Percentiles rank a stretch among this genome's conserved stretches.
These are phyloP conservation scores for Solanum okadae DNA, from an alignment of 257 asterid species.

Conservation along the genomic window DNA sequence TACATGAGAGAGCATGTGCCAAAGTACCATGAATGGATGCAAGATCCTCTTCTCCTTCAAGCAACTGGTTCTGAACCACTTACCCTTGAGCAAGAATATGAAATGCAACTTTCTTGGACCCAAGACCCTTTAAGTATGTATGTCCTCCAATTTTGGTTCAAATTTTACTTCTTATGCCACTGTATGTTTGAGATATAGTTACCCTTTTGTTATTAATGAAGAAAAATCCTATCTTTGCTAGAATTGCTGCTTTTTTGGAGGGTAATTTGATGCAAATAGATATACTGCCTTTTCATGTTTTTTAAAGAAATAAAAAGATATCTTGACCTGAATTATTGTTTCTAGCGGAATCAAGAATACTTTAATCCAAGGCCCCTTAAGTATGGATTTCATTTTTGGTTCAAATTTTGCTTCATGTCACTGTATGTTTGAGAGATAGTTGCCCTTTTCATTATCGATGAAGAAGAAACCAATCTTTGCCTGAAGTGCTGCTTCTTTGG, in stretches of 20 bases:
- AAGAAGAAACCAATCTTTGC: not conserved
- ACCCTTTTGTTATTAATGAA: not conserved
- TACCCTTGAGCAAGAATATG: slow-evolving; percentile 63
- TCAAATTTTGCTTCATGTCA: not conserved
- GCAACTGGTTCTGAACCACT: slow-evolving; percentile 96
- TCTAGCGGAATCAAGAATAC: not conserved
- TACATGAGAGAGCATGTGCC: slow-evolving; percentile 89
- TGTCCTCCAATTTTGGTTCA: not conserved
- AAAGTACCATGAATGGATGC: slow-evolving; percentile 91
- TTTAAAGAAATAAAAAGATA: not conserved
- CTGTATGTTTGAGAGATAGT: not conserved
- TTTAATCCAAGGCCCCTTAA: not conserved
- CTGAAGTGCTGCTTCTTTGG: not conserved
- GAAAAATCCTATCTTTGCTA: not conserved
- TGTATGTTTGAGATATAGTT: not conserved
- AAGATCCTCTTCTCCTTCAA: slow-evolving; percentile 67
- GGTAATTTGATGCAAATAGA: not conserved
- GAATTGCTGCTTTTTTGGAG: not conserved
- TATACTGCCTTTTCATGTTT: not conserved
- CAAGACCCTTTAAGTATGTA: slow-evolving; percentile 83
- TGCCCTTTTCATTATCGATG: not conserved
- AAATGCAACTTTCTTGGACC: slow-evolving; percentile 82
- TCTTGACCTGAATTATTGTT: not conserved
- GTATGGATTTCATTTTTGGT: not conserved
- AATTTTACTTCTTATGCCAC: not conserved